These are phyloP conservation scores for Barbarea vulgaris DNA, from an alignment of 345 rosid genomes.

Conservation along the genomic window DNA sequence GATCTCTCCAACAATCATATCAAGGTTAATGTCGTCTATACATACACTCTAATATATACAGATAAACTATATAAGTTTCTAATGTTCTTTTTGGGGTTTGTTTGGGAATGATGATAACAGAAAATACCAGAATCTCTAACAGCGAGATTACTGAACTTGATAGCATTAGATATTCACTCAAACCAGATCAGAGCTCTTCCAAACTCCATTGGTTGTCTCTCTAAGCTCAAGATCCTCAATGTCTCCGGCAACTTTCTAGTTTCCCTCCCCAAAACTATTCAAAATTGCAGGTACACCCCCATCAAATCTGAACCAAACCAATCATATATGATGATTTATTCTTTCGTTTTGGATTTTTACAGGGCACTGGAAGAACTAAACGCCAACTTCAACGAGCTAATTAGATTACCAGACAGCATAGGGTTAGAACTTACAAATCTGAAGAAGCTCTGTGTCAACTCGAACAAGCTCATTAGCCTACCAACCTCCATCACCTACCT, in stretches of 20 bases:
- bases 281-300: constrained; percentile 37
- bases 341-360: constrained; percentile 8
- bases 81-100: background rate
- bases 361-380: constrained; percentile 79
- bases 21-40: constrained; percentile 45
- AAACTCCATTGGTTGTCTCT: constrained; percentile 76
- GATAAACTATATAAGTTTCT: background rate
- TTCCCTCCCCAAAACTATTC: constrained; percentile 63
- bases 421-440: constrained; percentile 65
- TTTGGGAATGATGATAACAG: constrained; percentile 42
- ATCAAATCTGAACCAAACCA: background rate
- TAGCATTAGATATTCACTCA: constrained; percentile 70
- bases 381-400: constrained; percentile 78
- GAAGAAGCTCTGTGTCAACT: constrained; percentile 65
- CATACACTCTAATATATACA: background rate
- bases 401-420: constrained; percentile 57
- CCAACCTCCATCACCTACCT: constrained; percentile 62
- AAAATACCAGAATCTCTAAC: constrained; percentile 72
- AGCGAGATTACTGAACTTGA: constrained; percentile 71
- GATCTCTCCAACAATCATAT: constrained; percentile 89
- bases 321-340: background rate
- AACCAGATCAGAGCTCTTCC: constrained; percentile 72
- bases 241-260: constrained; percentile 70
- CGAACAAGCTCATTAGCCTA: constrained; percentile 65
- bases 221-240: constrained; percentile 73